phyloP scores from a whole-genome alignment of 139 green algal genomes.

The Micractinium conductrix region DNA sequence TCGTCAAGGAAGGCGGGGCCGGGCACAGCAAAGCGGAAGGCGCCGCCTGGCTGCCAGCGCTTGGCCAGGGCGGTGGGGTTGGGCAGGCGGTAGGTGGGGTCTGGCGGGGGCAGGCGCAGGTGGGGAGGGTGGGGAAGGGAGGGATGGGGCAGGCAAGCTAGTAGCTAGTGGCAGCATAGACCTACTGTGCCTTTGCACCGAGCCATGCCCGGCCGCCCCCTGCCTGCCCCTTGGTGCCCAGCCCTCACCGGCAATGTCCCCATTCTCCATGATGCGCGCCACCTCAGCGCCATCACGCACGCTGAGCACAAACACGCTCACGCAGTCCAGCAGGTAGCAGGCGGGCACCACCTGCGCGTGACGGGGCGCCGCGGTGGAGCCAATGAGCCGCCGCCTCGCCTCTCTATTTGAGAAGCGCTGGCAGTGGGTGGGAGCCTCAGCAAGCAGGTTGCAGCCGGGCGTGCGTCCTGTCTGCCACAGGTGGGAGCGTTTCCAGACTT shows the following conservation, averaged over 20 bases:
- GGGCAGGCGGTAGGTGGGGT: conserved; percentile 51
- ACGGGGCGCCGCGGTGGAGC: neutral
- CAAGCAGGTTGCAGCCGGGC: too few species aligned
- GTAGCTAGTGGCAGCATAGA: too few species aligned
- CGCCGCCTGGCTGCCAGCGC: neutral
- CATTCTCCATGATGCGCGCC: conserved; percentile 54
- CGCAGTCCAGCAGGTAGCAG: conserved; percentile 77
- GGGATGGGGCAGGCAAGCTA: too few species aligned
- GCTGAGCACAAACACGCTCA: conserved; percentile 72
- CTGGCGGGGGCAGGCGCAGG: neutral
- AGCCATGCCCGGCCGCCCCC: neutral
- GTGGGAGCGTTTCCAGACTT: too few species aligned
- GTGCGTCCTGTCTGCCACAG: too few species aligned
- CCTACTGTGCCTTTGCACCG: neutral
- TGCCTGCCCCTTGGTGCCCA: too few species aligned
- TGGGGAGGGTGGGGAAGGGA: neutral
- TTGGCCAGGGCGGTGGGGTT: neutral
- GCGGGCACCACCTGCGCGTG: conserved; percentile 81
- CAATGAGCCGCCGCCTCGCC: too few species aligned
- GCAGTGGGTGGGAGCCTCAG: too few species aligned
- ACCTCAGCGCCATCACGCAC: conserved; percentile 66
- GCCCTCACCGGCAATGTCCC: neutral
- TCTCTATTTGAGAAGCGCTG: too few species aligned
- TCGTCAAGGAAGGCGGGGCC: conserved; percentile 46
- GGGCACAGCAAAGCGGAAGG: conserved; percentile 77